Conservation (phyloP, 306 rosid genomes). For the Ormosia semicastrata region DNA sequence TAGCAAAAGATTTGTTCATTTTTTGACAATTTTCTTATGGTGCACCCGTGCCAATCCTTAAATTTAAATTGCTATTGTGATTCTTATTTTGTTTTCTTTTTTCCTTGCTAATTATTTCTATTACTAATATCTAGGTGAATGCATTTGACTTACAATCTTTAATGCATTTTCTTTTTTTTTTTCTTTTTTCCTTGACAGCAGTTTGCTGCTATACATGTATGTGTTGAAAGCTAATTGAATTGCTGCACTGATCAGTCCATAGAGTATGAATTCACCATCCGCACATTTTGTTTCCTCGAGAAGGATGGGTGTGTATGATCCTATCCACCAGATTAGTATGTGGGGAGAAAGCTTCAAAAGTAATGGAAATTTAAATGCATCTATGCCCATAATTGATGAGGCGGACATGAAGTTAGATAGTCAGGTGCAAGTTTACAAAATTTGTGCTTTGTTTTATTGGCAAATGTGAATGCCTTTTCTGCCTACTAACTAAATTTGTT, state of each 20-base stretch:
- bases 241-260: conserved; percentile 35
- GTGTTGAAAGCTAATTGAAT: conserved; percentile 22
- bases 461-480: background rate
- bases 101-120: background rate
- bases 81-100: background rate
- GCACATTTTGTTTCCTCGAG: conserved; percentile 67
- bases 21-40: background rate
- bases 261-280: conserved; percentile 73
- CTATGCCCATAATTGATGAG: conserved; percentile 59
- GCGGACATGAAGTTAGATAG: conserved; percentile 56
- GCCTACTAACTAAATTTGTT: conserved; percentile 19
- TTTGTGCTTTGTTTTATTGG: conserved; percentile 7
- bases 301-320: conserved; percentile 84
- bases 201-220: background rate
- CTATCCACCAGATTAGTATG: conserved; percentile 81
- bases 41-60: background rate
- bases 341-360: conserved; percentile 82
- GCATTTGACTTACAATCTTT: background rate
- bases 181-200: background rate
- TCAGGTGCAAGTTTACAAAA: conserved; percentile 55
- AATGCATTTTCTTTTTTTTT: conserved; percentile 6
- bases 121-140: background rate
- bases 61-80: background rate
- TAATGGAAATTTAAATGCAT: conserved; percentile 54
- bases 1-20: background rate